Evolutionary conservation across 257 asterid genomes (phyloP), one percentile per base, ranked within the genome.

Genomic region (Ehretia macrophylla): DNA sequence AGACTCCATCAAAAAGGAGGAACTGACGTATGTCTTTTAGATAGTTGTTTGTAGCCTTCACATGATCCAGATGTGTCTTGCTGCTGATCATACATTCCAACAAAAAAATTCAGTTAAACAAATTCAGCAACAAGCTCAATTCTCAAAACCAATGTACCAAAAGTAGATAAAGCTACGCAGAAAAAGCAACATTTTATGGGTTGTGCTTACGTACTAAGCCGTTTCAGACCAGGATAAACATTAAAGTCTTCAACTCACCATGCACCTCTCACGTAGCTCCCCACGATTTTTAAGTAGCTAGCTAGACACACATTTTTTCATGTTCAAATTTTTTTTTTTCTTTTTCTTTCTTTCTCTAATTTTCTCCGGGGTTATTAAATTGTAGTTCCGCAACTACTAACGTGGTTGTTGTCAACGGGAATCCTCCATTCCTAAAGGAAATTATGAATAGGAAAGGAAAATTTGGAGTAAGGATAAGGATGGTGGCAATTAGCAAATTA

Each of bases 1-100:
- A n/a, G n/a, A n/a, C n/a, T n/a, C n/a, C n/a, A n/a, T n/a, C n/a
- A n/a, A 27, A 27, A 27, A 27, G 4, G 35, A 27, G 35, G 35
- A 27, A 27, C 6, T 27, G 35, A 27, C 35, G 35, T 27, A 27
- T 27, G 35, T 6, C 35, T 3, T 27, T 27, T 6, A 1, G 6
- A 27, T 27, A 27, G 35, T 27, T 27, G 35, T 27, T 27, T 42
- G 16, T 42, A 42, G 1, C n/a, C n/a, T 52, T 52, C 57, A 52
- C 57, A n/a, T n/a, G n/a, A n/a, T n/a, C n/a, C n/a, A n/a, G n/a
- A 52, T 51, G 56, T 51, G 14, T n/a, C 22, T 18, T 20, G 22
- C 20, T 20, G 22, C 20, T 45, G 54, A 9, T 18, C 57, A 22
- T 32, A 22, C 57, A 52, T 21, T 52, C 57, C 20, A 52, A 52